Base-by-base conservation (phyloP, 2,329 filamentous ascomycete species). In the Colletotrichum navitas region DNA sequence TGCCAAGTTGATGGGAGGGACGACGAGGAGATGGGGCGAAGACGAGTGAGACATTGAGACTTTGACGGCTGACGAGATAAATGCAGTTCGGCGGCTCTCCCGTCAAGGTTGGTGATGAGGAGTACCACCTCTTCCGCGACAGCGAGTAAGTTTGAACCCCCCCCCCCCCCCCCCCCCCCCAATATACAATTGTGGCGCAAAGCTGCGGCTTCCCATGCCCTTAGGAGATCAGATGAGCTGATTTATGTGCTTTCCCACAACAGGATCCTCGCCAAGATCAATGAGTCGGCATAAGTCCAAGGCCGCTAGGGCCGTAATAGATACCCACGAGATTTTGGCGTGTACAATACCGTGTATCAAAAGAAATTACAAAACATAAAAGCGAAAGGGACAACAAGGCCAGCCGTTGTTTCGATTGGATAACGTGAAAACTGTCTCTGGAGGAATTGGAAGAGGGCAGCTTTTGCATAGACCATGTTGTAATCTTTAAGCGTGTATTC, bases 211-310 rank as follows among this genome's bases (percentile, higher is more conserved):
- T 39, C n/a, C 54, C 32, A 26, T 26, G 1, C n/a, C 2, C 6
- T 26, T 1, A 7, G 10, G 8, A 39, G 66, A 76, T 75, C 39
- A 79, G 73, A 32, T 43, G 5, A 34, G 36, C 69, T 45, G 47
- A 63, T 36, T 3, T 7, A 24, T 6, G 16, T 49, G 32, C 58
- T 45, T 26, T 29, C 8, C 16, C 3, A 14, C 18, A 7, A 34
- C 78, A 98, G 95, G 83, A 94, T 99, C 77, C 91, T 99, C 73
- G 96, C 96, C 83, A 99, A 98, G 92, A 97, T 99, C 90, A 97
- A 94, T 86, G 95, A 98, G 89, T 97, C 60, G 26, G 63, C 52
- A 56, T 56, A 29, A 64, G 51, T 55, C 41, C 45, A 12, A 47
- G 18, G 18, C 26, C 54, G n/a, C 34, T 14, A 39, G 52, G 21